Percentiles rank a stretch among this genome's conserved stretches.
Conservation (phyloP, 1,284 basidiomycete genomes). For the Leccinum pallidistipes region DNA sequence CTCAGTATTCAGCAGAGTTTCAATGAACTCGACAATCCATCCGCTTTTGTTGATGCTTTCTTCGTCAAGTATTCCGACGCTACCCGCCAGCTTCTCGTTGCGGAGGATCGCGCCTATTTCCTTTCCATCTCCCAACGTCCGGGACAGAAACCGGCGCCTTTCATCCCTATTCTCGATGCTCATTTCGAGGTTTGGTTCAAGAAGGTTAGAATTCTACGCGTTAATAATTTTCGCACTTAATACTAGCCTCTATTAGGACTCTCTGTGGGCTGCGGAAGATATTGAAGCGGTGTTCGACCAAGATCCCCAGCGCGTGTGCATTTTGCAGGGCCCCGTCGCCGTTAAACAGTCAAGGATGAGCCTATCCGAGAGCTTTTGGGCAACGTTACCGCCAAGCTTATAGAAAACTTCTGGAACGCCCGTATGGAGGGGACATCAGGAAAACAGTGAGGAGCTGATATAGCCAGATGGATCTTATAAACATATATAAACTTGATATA, state of each 20-base stretch:
- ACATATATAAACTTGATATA: too few relatives aligned
- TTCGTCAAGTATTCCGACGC: constrained; percentile 85
- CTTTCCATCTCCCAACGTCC: constrained; percentile 92
- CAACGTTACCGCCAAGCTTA: constrained; percentile 79
- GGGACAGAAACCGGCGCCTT: constrained; percentile 97
- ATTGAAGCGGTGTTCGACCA: constrained; percentile 98
- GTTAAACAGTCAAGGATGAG: constrained; percentile 88
- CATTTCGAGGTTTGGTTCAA: constrained; percentile 98
- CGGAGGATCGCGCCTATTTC: constrained; percentile 96
- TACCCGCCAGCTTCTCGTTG: constrained; percentile 84
- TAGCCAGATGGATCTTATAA: too few relatives aligned
- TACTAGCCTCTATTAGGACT: constrained; percentile 60
- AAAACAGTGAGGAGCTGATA: too few relatives aligned
- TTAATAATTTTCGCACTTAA: constrained; percentile 19
- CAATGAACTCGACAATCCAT: constrained; percentile 80
- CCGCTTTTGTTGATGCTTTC: constrained; percentile 78
- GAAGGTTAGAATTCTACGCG: constrained; percentile 59
- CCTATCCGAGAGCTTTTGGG: constrained; percentile 92
- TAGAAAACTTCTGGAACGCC: constrained; percentile 78
- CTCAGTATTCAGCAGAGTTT: constrained; percentile 91
- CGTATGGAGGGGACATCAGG: constrained; percentile 70
- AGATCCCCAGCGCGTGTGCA: constrained; percentile 78
- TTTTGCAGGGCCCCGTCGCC: constrained; percentile 95
- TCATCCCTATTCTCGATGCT: constrained; percentile 95
- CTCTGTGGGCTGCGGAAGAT: constrained; percentile 97